A percentile compares a stretch with the other conserved stretches of the same genome.
phyloP scores from a whole-genome alignment of 2,329 filamentous ascomycete genomes.

The Metarhizium robertsii region DNA sequence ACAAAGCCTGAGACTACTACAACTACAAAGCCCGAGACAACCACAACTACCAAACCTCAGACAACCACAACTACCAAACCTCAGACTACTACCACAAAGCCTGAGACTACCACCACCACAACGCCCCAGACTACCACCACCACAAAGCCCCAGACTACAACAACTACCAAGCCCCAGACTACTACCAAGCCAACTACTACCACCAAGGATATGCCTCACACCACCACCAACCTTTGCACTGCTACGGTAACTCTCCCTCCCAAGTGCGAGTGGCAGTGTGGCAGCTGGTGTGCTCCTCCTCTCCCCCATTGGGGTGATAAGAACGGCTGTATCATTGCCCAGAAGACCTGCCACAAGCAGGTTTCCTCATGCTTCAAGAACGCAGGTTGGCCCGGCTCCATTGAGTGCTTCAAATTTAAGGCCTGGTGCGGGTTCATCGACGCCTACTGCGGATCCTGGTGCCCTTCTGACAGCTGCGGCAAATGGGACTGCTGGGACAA shows the following conservation, averaged over 20 bases:
- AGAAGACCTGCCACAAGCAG: conserved; percentile 36
- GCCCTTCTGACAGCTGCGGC: conserved; percentile 26
- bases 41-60: background rate
- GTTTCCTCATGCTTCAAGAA: conserved; percentile 39
- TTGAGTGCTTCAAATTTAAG: conserved; percentile 41
- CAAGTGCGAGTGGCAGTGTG: conserved; percentile 44
- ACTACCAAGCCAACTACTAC: conserved; percentile 16
- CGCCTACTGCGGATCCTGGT: conserved; percentile 31
- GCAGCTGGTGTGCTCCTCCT: conserved; percentile 42
- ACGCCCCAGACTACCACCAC: background rate
- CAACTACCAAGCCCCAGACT: conserved; percentile 3
- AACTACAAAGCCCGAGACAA: conserved; percentile 10
- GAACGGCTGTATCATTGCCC: conserved; percentile 30
- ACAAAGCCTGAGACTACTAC: conserved; percentile 19
- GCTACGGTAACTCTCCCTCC: conserved; percentile 34
- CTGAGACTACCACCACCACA: conserved; percentile 7
- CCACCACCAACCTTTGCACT: conserved; percentile 35
- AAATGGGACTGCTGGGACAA: conserved; percentile 35
- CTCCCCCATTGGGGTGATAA: conserved; percentile 38
- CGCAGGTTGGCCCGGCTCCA: conserved; percentile 38
- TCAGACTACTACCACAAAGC: background rate
- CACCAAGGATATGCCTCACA: conserved; percentile 17
- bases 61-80: conserved; percentile 5
- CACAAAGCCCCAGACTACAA: background rate
- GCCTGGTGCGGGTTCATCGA: conserved; percentile 39